A percentile compares a stretch with the other conserved stretches of the same genome.
Evolutionary conservation across 2,329 filamentous ascomycete genomes (phyloP).

Genomic region (Trichoderma atroviride): DNA sequence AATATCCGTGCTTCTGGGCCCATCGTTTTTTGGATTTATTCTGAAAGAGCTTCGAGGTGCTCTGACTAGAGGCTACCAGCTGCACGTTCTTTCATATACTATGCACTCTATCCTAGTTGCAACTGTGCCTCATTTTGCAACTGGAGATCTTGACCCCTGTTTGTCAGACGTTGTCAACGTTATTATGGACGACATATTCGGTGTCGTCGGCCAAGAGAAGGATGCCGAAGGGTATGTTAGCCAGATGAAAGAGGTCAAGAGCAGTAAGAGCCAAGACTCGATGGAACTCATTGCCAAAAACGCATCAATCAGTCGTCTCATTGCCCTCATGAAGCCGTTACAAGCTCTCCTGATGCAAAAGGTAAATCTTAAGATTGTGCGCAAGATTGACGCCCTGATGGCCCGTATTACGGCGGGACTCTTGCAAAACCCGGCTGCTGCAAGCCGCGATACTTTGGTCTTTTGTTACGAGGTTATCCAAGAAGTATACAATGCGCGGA

Average conservation of each 20-base stretch:
- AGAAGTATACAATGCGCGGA: constrained; percentile 72
- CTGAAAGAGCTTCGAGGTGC: constrained; percentile 85
- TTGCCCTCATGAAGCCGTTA: constrained; percentile 76
- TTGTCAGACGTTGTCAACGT: constrained; percentile 75
- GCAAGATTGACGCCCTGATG: constrained; percentile 88
- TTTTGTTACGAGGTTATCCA: constrained; percentile 96
- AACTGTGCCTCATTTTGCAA: constrained; percentile 69
- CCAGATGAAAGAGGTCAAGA: constrained; percentile 97
- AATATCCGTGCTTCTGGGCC: constrained; percentile 78
- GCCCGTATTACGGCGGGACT: constrained; percentile 81
- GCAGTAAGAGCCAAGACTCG: constrained; percentile 96
- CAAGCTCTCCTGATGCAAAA: constrained; percentile 80
- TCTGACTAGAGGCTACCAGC: constrained; percentile 82
- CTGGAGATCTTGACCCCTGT: constrained; percentile 90
- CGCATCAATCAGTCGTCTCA: constrained; percentile 73
- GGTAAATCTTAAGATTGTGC: constrained; percentile 78
- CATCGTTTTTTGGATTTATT: constrained; percentile 87
- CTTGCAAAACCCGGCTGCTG: constrained; percentile 76
- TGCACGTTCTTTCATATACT: constrained; percentile 93
- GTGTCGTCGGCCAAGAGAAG: constrained; percentile 89
- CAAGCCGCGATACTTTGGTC: constrained; percentile 79
- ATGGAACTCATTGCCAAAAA: constrained; percentile 90
- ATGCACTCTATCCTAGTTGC: constrained; percentile 87
- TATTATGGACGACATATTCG: constrained; percentile 98
- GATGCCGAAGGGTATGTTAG: constrained; percentile 94